Base-by-base conservation (phyloP, 371 early-diverging fungal species). In the Circinella minor region DNA sequence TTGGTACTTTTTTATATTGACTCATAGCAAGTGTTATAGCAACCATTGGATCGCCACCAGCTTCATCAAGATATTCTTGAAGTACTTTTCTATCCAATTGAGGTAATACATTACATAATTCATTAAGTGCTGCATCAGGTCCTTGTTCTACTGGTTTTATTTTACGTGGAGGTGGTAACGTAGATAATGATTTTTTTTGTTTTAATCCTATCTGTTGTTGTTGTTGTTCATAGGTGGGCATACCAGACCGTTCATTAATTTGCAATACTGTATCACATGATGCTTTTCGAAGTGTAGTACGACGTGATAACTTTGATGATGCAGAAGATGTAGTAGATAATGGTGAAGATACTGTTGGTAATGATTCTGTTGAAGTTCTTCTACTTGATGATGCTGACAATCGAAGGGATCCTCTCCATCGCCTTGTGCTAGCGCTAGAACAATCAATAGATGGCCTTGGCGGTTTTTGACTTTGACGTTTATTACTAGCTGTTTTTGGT, bases 1-100 rank as follows among this genome's bases (percentile, higher is more conserved):
- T 17, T 57, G 34, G n/a, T 27, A 57, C 27, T 27, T 69, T 75
- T n/a, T 76, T 65, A 34, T 76, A 62, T 37, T 82, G 80, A 8
- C 77, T 74, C 74, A 82, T 77, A 9, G 83, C 83, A 17, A 82
- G 63, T 9, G 80, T 77, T 47, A 82, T 80, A 15, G 80, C 83
- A 11, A 77, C 74, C 79, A 80, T 80, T 59, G 74, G 75, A 66
- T 82, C 83, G 9, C 83, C 83, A 60, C 71, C 73, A 0, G 83
- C 77, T 34, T 79, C 75, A 54, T 74, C 68, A 47, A 82, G 61
- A 65, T 82, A 82, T 27, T 76, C 77, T 55, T 76, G 67, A 10
- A 82, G 67, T 4, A 76, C 74, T 48, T 73, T 70, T 7, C 78
- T 70, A 59, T 82, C 80, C 4, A 82, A 68, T 63, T 82, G 74